Conservation (phyloP, 2,329 filamentous ascomycete genomes). For the Ambrosiella cleistominuta region DNA sequence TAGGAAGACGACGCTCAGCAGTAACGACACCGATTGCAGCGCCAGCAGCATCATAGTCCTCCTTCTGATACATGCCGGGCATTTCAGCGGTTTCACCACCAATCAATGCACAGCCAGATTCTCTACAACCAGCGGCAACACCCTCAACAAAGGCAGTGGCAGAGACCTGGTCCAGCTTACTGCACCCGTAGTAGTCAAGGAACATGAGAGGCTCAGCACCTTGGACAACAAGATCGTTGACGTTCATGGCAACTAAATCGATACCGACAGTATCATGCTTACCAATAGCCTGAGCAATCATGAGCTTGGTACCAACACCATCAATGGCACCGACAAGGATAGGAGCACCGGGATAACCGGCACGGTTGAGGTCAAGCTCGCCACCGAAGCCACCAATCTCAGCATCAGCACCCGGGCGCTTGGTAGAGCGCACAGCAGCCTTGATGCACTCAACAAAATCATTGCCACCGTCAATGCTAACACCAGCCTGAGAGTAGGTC, state of each 20-base stretch:
- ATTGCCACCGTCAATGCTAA: slow-evolving; percentile 89
- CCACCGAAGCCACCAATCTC: slow-evolving; percentile 93
- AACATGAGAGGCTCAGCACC: slow-evolving; percentile 91
- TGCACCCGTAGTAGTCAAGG: slow-evolving; percentile 94
- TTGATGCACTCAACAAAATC: slow-evolving; percentile 86
- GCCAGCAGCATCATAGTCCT: slow-evolving; percentile 86
- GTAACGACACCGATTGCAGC: slow-evolving; percentile 74
- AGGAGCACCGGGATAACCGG: slow-evolving; percentile 41
- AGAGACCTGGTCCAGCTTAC: slow-evolving; percentile 59
- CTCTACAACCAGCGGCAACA: slow-evolving; percentile 70
- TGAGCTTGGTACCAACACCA: slow-evolving; percentile 90
- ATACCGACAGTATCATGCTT: slow-evolving; percentile 93
- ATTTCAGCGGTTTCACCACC: slow-evolving; percentile 97
- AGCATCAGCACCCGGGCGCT: slow-evolving; percentile 72
- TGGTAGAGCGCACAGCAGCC: slow-evolving; percentile 68
- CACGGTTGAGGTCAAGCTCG: slow-evolving; percentile 55
- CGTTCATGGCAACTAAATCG: slow-evolving; percentile 96
- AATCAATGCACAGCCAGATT: slow-evolving; percentile 77
- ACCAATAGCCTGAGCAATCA: slow-evolving; percentile 76
- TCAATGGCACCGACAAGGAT: slow-evolving; percentile 89
- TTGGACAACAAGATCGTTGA: slow-evolving; percentile 93
- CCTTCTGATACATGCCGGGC: slow-evolving; percentile 79
- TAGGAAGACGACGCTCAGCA: slow-evolving; percentile 52
- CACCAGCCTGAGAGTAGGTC: slow-evolving; percentile 85
- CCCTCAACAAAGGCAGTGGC: slow-evolving; percentile 80